Base-by-base conservation (phyloP, 345 rosid genomes). In the Luvunga scandens region DNA sequence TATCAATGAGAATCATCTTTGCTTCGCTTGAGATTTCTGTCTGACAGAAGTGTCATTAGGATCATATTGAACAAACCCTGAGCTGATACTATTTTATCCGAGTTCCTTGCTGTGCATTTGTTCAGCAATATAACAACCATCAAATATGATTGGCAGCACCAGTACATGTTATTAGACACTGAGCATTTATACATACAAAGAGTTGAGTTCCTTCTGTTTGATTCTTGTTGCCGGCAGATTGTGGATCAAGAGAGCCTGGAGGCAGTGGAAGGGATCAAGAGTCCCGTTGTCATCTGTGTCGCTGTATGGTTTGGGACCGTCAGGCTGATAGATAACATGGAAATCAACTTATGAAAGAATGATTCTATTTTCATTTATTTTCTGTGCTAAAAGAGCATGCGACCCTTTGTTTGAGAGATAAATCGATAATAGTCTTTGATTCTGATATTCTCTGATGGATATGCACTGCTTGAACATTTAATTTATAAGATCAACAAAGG, bases 281-380 rank as follows among this genome's bases (percentile, higher is more conserved):
- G 79, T 53, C 90, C 93, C 9, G 91, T 90, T 5, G 93, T 92
- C 56, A 66, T 95, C 78, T 90, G 94, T 72, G 78, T 91, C 13
- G 98, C 98, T 12, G 91, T 93, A 25, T 90, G 92, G 91, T 92
- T 95, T 84, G 98, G 98, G 50, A 82, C 85, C 19, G 99, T 93
- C 67, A 85, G 98, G 82, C 89, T 95, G 25, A 88, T 92, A 61
- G 99, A 95, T 80, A 95, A 93, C 87, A 76, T 89, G 34, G 96
- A 95, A 88, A 93, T 93, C 82, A 55, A 73, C 75, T 42, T 66
- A 19, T 78, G 82, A 82, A 60, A n/a, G 30, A 10, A 31, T 74
- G 25, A 22, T 18, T 19, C 22, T 5, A 18, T 42, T 74, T 31
- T 42, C 6, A 19, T 24, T 74, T 7, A 74, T 16, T 42, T 30